These are phyloP conservation scores for Akebia trifoliata DNA, from an alignment of 164 flowering plant species.

Conservation along the genomic window DNA sequence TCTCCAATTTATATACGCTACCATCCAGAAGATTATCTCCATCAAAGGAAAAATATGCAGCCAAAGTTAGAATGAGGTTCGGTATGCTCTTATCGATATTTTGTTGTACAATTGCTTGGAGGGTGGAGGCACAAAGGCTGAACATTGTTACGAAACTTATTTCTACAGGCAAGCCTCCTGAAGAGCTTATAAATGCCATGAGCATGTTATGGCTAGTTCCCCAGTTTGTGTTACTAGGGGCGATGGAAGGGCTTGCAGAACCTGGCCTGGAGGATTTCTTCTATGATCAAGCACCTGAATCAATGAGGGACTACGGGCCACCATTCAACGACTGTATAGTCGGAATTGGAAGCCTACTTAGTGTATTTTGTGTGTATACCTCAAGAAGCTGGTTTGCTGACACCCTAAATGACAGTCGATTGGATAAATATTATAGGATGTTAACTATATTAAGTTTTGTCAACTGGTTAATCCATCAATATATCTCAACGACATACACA, in stretches of 20 bases:
- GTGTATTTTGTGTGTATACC: background rate
- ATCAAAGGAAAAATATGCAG: background rate
- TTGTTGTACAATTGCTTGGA: slow-evolving; percentile 9
- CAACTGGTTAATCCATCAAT: background rate
- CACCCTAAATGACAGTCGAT: slow-evolving; percentile 3
- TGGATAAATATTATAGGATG: slow-evolving; percentile 7
- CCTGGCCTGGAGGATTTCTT: slow-evolving; percentile 9
- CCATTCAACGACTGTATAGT: slow-evolving; percentile 3
- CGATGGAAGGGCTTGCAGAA: background rate
- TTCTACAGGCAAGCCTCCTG: background rate
- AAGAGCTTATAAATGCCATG: background rate
- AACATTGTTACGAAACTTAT: background rate
- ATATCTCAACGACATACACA: too few species aligned
- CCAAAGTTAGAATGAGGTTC: slow-evolving; percentile 1
- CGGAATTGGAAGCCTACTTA: slow-evolving; percentile 6
- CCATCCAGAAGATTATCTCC: background rate
- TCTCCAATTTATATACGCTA: too few species aligned
- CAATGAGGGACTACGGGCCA: background rate
- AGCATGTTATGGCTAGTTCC: slow-evolving; percentile 11
- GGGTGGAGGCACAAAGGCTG: slow-evolving; percentile 9
- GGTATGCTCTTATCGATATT: slow-evolving; percentile 17
- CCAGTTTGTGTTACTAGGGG: slow-evolving; percentile 10
- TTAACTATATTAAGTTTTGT: background rate
- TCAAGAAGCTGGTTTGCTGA: slow-evolving; percentile 9
- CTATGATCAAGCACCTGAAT: background rate